These are phyloP conservation scores for Nicotiana otophora DNA, from an alignment of 257 asterid genomes.

Conservation along the genomic window DNA sequence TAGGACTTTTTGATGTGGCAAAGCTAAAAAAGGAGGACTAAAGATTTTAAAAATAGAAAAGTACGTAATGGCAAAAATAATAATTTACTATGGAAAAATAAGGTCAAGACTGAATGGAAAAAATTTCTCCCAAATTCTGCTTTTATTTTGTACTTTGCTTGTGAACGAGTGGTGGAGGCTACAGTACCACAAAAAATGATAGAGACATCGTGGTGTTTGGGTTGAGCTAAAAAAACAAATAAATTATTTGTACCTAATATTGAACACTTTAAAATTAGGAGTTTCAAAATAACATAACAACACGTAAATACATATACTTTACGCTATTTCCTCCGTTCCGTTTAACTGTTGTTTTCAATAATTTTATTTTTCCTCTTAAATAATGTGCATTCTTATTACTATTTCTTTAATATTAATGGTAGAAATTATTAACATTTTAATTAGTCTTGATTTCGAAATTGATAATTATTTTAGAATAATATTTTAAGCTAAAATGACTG, in stretches of 20 bases:
- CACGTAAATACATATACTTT: no score
- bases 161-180: background rate
- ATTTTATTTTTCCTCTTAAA: no score
- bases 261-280: no score
- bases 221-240: background rate
- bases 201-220: background rate
- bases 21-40: background rate
- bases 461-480: no score
- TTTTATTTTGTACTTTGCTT: slow-evolving; percentile 5
- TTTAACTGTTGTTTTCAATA: no score
- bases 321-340: no score
- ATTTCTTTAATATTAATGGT: no score
- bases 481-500: no score
- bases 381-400: no score
- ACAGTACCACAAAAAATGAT: background rate
- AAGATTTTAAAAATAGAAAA: background rate
- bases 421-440: no score
- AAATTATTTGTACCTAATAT: background rate
- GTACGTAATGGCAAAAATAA: background rate
- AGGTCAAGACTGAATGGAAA: background rate
- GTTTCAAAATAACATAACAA: no score
- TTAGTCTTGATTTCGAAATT: no score
- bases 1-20: background rate
- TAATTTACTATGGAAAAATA: background rate
- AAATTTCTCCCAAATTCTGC: background rate